phyloP scores from a whole-genome alignment of 805 yeast species.

The Candida ficus region DNA sequence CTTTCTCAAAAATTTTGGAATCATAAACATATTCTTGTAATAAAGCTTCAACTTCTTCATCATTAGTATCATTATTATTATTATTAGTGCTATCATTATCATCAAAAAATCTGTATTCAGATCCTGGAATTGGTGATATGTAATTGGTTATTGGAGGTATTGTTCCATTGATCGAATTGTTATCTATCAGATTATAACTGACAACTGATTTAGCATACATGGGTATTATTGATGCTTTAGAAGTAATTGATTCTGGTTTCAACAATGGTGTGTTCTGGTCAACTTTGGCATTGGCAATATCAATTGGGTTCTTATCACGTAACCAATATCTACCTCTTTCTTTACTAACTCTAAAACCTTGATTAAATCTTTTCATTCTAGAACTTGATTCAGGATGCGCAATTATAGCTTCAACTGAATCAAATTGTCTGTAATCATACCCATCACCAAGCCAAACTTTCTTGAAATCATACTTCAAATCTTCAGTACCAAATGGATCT shows the following conservation, averaged over 20 bases:
- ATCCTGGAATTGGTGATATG: not conserved
- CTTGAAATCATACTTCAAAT: conserved; percentile 72
- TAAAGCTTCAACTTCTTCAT: conserved; percentile 7
- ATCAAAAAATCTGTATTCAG: too few species aligned
- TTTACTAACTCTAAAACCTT: conserved; percentile 76
- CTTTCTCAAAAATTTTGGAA: conserved; percentile 30
- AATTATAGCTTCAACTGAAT: conserved; percentile 65
- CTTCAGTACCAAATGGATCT: conserved; percentile 76
- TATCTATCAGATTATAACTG: conserved; percentile 4
- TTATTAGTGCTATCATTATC: too few species aligned
- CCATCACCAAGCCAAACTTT: conserved; percentile 61
- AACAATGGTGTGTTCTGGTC: conserved; percentile 17
- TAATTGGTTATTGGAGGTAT: not conserved
- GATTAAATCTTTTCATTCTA: conserved; percentile 63
- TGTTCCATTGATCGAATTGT: not conserved
- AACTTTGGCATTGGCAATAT: not conserved
- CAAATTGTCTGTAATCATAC: conserved; percentile 80
- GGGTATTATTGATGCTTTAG: conserved; percentile 22
- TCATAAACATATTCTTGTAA: conserved; percentile 29
- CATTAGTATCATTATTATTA: not conserved
- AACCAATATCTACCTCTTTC: conserved; percentile 78
- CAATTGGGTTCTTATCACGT: not conserved
- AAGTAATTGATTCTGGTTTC: conserved; percentile 18
- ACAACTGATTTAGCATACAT: conserved; percentile 21
- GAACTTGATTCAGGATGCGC: conserved; percentile 66